Evolutionary conservation across 2,329 filamentous ascomycete genomes (phyloP).

Genomic region (Hymenoscyphus fraxineus): DNA sequence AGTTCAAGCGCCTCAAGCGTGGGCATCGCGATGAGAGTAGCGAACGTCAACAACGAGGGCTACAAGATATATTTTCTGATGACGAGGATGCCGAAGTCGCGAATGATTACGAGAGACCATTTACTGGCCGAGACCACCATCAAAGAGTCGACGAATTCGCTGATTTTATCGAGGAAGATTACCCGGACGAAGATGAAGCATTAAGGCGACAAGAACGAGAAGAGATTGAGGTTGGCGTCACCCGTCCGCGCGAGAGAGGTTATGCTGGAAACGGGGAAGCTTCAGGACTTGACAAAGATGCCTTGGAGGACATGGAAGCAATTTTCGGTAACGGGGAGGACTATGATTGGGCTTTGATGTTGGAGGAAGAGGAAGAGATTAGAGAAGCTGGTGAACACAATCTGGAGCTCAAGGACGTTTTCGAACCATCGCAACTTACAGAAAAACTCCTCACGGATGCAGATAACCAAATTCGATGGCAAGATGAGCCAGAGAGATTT

Average conservation of each 20-base stretch:
- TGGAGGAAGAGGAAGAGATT: conserved; percentile 82
- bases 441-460: conserved; percentile 95
- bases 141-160: conserved; percentile 77
- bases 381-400: conserved; percentile 75
- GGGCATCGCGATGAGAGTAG: conserved; percentile 71
- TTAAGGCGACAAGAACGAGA: conserved; percentile 66
- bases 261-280: conserved; percentile 70
- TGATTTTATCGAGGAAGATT: conserved; percentile 96
- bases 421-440: conserved; percentile 90
- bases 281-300: conserved; percentile 83
- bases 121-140: conserved; percentile 39
- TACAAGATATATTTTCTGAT: conserved; percentile 93
- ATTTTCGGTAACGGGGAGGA: conserved; percentile 96
- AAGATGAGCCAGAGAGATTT: conserved; percentile 89
- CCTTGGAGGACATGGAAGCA: conserved; percentile 90
- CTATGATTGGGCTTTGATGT: conserved; percentile 88
- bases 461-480: conserved; percentile 84
- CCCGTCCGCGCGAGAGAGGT: conserved; percentile 69
- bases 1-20: conserved; percentile 95
- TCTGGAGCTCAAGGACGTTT: conserved; percentile 94
- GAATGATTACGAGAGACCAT: conserved; percentile 41
- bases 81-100: conserved; percentile 73
- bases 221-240: conserved; percentile 71
- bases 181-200: conserved; percentile 80
- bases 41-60: conserved; percentile 63